Base-by-base conservation (phyloP, 129 eudicot genomes). In the Scalesia atractyloides region DNA sequence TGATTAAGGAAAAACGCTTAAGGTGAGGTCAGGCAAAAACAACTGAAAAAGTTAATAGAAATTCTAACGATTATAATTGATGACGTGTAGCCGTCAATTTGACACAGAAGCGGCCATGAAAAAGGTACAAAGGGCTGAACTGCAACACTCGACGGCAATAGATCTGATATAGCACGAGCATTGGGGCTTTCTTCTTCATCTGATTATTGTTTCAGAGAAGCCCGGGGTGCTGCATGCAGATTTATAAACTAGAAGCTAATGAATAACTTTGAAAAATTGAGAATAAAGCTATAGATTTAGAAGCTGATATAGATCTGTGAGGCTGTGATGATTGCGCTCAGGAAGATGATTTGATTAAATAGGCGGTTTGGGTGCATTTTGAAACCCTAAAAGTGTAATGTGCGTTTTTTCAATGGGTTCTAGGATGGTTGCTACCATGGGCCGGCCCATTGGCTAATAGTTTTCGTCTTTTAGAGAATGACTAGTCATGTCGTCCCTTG, bases 111-210 rank as follows among this genome's bases (percentile, higher is more conserved):
- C 46, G 64, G 84, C 89, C 89, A 60, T 74, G 5, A 63, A 69
- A 58, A 60, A 26, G 84, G 85, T 82, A 84, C 83, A 84, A 50
- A 58, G 68, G 83, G 82, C 84, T 66, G 65, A 86, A 73, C 93
- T 88, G 90, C 84, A 88, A 91, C 97, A 91, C 96, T 81, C 59
- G 81, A 84, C 73, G 89, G 89, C 91, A 58, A 12, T 7, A 8
- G 22, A 18, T 18, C 47, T 70, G 80, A 18, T 81, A 2, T 90
- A 71, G 96, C 97, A 91, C 92, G 73, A 86, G 96, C 96, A 72
- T 86, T 88, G 96, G 97, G 97, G 91, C 97, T 85, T 81, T 13
- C 65, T 56, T 83, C 97, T 70, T 91, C 97, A 91, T 24, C 0
- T 3, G 30, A 24, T 24, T 22, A 22, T 22, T 22, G 26, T 22